Evolutionary conservation across 2,329 filamentous ascomycete species (phyloP).

Genomic region (Tolypocladium pustulatum): DNA sequence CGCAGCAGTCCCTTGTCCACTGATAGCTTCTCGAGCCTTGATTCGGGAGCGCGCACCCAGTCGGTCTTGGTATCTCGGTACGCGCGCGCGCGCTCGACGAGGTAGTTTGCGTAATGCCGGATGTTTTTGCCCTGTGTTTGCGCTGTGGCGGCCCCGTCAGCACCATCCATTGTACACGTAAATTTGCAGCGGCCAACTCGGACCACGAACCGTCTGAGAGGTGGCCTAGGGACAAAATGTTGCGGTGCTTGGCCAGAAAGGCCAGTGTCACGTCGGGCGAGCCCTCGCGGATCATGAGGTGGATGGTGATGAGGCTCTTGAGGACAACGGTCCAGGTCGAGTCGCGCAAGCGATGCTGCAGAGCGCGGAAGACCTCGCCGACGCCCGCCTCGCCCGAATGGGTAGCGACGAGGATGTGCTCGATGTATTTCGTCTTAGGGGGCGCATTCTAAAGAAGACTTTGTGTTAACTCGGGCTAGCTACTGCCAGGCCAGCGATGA

Average conservation of each 20-base stretch:
- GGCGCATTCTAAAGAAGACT: slow-evolving; percentile 62
- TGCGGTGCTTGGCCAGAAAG: slow-evolving; percentile 74
- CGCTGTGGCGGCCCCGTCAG: slow-evolving; percentile 37
- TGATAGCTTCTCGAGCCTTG: slow-evolving; percentile 70
- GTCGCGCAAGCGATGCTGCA: slow-evolving; percentile 82
- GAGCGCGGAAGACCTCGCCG: slow-evolving; percentile 85
- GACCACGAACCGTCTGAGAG: slow-evolving; percentile 77
- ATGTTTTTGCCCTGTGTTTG: slow-evolving; percentile 95
- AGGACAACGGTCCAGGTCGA: slow-evolving; percentile 99
- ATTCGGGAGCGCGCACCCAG: slow-evolving; percentile 76
- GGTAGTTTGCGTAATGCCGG: slow-evolving; percentile 79
- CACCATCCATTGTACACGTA: not conserved
- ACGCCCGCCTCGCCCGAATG: slow-evolving; percentile 91
- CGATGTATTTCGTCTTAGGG: slow-evolving; percentile 98
- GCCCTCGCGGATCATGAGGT: slow-evolving; percentile 95
- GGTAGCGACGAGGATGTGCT: slow-evolving; percentile 91
- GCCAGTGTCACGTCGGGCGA: slow-evolving; percentile 78
- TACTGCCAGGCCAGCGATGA: not conserved
- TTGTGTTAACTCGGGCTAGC: not conserved
- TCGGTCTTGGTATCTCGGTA: slow-evolving; percentile 80
- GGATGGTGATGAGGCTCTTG: slow-evolving; percentile 91
- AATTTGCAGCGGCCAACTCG: not conserved
- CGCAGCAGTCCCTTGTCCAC: slow-evolving; percentile 88
- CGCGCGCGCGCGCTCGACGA: slow-evolving; percentile 70
- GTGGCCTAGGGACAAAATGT: slow-evolving; percentile 74